Evolutionary conservation across 2,329 filamentous ascomycete genomes (phyloP).

Genomic region (Pezicula rhizophila): DNA sequence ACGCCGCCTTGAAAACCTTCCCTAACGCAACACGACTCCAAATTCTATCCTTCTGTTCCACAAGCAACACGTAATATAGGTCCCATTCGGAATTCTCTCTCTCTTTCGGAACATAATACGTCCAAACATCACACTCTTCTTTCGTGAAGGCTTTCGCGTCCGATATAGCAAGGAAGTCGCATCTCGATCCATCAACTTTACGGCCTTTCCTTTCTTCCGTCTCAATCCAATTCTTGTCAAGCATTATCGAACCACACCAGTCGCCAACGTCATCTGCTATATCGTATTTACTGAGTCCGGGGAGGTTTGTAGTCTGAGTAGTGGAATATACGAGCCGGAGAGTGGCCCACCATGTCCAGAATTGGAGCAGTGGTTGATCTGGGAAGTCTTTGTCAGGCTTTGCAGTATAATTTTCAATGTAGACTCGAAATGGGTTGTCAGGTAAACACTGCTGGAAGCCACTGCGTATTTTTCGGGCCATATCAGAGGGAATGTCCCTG

Average conservation of each 20-base stretch:
- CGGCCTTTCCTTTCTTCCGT: constrained; percentile 1
- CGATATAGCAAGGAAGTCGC: constrained; percentile 28
- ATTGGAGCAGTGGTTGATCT: constrained; percentile 26
- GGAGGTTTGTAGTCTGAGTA: background rate
- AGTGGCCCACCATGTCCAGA: constrained; percentile 25
- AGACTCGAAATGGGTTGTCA: constrained; percentile 7
- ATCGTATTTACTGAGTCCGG: constrained; percentile 18
- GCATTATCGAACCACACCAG: constrained; percentile 28
- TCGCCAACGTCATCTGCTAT: constrained; percentile 25
- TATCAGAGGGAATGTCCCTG: background rate
- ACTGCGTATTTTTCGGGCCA: background rate
- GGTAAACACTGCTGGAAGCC: background rate
- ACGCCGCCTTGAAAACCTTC: constrained; percentile 29
- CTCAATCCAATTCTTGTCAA: constrained; percentile 17
- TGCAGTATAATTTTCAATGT: constrained; percentile 7
- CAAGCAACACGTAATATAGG: constrained; percentile 28
- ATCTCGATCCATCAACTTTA: background rate
- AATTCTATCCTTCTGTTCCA: constrained; percentile 20
- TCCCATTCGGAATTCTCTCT: constrained; percentile 28
- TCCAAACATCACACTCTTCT: constrained; percentile 28
- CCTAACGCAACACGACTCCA: constrained; percentile 27
- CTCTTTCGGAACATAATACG: constrained; percentile 30
- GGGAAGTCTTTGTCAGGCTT: constrained; percentile 13
- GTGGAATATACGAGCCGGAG: constrained; percentile 10
- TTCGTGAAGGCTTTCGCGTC: constrained; percentile 28